Conservation (phyloP, 305 asterid genomes). For the Nicotiana rustica region DNA sequence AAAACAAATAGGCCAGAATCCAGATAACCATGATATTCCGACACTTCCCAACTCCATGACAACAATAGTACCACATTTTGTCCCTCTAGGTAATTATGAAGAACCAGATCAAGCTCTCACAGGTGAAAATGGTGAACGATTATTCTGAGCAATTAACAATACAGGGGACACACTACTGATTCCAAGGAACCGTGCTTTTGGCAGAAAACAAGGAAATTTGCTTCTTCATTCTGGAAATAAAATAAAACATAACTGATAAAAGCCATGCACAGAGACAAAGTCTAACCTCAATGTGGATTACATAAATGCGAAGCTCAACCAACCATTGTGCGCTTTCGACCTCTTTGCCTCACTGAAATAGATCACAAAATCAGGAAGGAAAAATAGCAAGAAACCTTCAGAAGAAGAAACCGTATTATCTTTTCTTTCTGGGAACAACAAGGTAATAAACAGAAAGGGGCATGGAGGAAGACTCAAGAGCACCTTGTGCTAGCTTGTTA, state of each 20-base stretch:
- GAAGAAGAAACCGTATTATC: slow-evolving; percentile 11
- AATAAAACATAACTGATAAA: background rate
- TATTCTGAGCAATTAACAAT: background rate
- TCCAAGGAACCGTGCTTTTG: background rate
- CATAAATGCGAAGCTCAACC: slow-evolving; percentile 52
- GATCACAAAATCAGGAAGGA: slow-evolving; percentile 6
- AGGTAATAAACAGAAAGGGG: slow-evolving; percentile 3
- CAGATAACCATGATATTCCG: no score
- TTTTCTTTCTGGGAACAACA: background rate
- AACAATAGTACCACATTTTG: no score
- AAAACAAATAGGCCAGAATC: background rate
- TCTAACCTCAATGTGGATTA: slow-evolving; percentile 37
- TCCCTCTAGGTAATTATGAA: background rate
- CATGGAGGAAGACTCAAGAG: slow-evolving; percentile 27
- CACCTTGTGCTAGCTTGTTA: slow-evolving; percentile 92
- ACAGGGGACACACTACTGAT: background rate
- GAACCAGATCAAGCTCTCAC: background rate
- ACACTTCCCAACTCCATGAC: background rate
- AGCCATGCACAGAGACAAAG: background rate
- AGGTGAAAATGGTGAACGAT: background rate
- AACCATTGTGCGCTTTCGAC: slow-evolving; percentile 90
- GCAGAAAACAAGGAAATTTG: background rate
- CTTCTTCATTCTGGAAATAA: background rate
- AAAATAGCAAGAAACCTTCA: background rate
- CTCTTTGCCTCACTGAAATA: slow-evolving; percentile 76